Base-by-base conservation (phyloP, 2,329 filamentous ascomycete species). In the Aspergillus fumigatus region DNA sequence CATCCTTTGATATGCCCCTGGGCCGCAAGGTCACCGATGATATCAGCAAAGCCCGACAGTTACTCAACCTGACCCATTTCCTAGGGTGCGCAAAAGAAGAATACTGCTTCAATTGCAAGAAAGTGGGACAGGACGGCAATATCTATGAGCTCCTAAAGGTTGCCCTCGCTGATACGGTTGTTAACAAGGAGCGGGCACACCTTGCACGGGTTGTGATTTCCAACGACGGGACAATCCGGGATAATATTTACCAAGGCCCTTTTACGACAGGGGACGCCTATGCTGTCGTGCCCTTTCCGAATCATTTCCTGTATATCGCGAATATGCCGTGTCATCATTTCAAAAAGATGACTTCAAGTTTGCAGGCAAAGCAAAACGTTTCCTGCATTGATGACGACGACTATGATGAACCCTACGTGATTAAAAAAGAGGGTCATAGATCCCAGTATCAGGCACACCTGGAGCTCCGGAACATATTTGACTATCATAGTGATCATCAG, bases 211-310 rank as follows among this genome's bases (percentile, higher is more conserved):
- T 86, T 48, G 79, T 87, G 57, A 77, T 86, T 59, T 78, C 80
- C 58, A 88, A 87, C 69, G 85, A 83, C 0, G 84, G 84, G 26
- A 77, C 76, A 32, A 77, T 87, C 25, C 81, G 84, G 2, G 87
- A 86, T 63, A 84, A 88, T 61, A 70, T 88, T 11, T 77, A 82
- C 58, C 78, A 87, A 68, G 85, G 85, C 0, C 82, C 83, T 0
- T 88, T 87, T 65, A 86, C 84, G 0, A 79, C 65, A 17, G 70
- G 71, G 50, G 70, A 72, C 54, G 65, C 68, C 1, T 67, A 62
- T 50, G 66, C 64, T 25, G 59, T 64, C 32, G 38, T 51, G 38
- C 53, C 53, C 8, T 55, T 29, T 29, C 27, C 27, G 27, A 29
- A 29, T 29, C 9, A 10, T 29, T 29, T 29, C 27, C 27, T 10